Base-by-base conservation (phyloP, 2,329 filamentous ascomycete species). In the Alternaria burnsii region DNA sequence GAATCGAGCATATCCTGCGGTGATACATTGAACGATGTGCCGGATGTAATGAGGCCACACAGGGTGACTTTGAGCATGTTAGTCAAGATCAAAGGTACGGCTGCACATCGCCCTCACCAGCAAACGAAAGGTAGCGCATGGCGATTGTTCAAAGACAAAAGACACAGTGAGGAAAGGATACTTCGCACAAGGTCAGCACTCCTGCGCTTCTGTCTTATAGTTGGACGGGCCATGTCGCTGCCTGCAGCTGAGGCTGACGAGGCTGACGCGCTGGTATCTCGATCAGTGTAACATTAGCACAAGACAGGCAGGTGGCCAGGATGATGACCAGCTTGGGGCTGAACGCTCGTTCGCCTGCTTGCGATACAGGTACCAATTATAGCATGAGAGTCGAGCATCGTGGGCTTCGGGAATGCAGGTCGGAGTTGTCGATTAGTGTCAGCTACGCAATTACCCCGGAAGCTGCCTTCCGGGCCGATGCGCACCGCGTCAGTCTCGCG, bases 181-280 rank as follows among this genome's bases (percentile, higher is more conserved):
- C 8, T 18, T 0, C 38, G 16, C 22, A 38, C 14, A 24, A 1
- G 3, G 18, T 1, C 18, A 24, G 5, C 3, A 11, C 20, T 36
- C 1, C 36, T 18, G 46, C 34, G 32, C 20, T 8, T 14, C 46
- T n/a, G 32, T 38, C 44, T 56, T 59, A 59, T 60, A 60, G 22
- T 16, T 9, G 38, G 40, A 52, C n/a, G 22, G 32, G 32, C 24
- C 16, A 36, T 47, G 32, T 51, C 47, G 47, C 47, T 52, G 53
- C 58, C 47, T 60, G 32, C 40, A 52, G 10, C 43, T 14, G 18
- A 40, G 56, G 57, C 57, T 59, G 57, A 59, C 41, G 47, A 52
- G 53, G 58, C 58, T 59, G 58, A 59, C 46, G 24, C 20, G 52
- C 58, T 52, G 47, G 55, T 28, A 40, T 32, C 42, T 38, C 14